Conservation (phyloP, 306 rosid genomes). For the Prunus campanulata region DNA sequence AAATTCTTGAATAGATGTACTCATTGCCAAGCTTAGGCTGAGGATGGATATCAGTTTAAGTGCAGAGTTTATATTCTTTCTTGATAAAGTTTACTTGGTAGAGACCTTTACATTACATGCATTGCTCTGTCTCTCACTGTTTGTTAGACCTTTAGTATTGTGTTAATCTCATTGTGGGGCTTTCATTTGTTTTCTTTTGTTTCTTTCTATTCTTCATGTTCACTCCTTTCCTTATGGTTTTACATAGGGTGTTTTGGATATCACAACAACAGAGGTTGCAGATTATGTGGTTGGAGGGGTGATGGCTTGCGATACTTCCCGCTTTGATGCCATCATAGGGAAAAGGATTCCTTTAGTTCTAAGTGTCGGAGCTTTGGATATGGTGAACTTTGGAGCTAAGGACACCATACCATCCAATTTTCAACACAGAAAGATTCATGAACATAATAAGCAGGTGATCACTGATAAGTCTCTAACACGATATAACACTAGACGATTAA, state of each 20-base stretch:
- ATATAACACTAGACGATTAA: not conserved
- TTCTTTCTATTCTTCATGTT: constrained; percentile 9
- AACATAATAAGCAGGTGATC: constrained; percentile 84
- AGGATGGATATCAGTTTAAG: not conserved
- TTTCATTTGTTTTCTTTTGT: not conserved
- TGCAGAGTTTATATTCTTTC: not conserved
- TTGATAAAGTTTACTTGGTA: not conserved
- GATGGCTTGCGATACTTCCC: constrained; percentile 83
- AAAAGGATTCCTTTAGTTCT: constrained; percentile 70
- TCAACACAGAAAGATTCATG: constrained; percentile 65
- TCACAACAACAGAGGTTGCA: constrained; percentile 92
- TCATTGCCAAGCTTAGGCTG: not conserved
- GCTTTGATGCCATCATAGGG: constrained; percentile 72
- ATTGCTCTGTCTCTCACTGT: not conserved
- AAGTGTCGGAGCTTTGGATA: constrained; percentile 88
- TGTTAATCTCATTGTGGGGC: not conserved
- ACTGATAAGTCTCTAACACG: constrained; percentile 30
- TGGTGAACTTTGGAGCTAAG: constrained; percentile 86
- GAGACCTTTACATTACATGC: not conserved
- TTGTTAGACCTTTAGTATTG: not conserved
- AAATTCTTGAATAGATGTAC: not conserved
- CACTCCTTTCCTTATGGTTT: constrained; percentile 18
- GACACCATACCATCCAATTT: constrained; percentile 67
- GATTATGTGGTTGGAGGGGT: constrained; percentile 80
- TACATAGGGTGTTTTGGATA: constrained; percentile 72